A percentile compares a stretch with the other conserved stretches of the same genome.
Conservation (phyloP, 1,284 basidiomycete species). For the Microbotryomycetes sp. region DNA sequence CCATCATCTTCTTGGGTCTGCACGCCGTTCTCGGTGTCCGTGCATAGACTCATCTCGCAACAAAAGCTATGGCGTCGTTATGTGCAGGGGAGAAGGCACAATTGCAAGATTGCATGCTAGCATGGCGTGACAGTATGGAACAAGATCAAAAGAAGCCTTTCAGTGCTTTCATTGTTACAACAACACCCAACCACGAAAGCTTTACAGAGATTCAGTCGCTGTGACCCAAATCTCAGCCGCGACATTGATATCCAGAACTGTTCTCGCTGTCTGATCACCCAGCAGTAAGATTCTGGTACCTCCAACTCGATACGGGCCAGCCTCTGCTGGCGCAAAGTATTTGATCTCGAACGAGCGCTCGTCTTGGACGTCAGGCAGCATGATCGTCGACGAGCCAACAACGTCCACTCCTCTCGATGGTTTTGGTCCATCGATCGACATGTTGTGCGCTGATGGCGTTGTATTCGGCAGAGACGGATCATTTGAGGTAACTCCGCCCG, state of each 20-base stretch:
- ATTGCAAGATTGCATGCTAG: too few species aligned
- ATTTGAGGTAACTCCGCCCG: background rate
- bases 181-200: background rate
- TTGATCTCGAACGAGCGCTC: background rate
- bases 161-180: background rate
- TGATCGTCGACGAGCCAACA: background rate
- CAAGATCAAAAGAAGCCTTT: too few species aligned
- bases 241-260: constrained; percentile 1
- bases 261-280: background rate
- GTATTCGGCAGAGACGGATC: background rate
- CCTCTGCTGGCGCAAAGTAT: background rate
- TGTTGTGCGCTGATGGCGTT: background rate
- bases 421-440: background rate
- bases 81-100: too few species aligned
- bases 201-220: background rate
- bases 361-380: constrained; percentile 2
- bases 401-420: background rate
- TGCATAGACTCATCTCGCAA: too few species aligned
- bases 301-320: background rate
- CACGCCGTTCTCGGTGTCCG: too few species aligned
- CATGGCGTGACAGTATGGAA: too few species aligned
- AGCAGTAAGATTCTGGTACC: constrained; percentile 7
- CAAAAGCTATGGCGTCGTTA: too few species aligned
- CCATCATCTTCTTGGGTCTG: too few species aligned
- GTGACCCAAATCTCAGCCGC: constrained; percentile 6